These are phyloP conservation scores for Hibiscus trionum DNA, from an alignment of 345 rosid species.

Conservation along the genomic window DNA sequence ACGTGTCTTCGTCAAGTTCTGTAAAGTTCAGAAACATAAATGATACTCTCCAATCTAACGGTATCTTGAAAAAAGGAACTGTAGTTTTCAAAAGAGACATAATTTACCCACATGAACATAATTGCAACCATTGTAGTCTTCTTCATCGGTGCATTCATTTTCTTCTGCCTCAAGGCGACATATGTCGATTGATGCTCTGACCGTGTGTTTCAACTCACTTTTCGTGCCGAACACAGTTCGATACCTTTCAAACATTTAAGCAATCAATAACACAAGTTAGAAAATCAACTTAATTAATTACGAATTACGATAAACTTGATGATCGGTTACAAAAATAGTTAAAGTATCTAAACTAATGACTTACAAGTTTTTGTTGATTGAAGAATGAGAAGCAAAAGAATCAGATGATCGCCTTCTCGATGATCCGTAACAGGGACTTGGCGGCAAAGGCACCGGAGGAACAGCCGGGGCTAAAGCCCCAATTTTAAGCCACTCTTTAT, in stretches of 20 bases:
- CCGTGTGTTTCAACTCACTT: conserved; percentile 19
- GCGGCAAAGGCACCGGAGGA: conserved; percentile 48
- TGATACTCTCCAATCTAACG: conserved; percentile 5
- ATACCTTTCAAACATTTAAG: conserved; percentile 24
- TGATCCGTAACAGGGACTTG: conserved; percentile 21
- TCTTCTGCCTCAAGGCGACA: conserved; percentile 19
- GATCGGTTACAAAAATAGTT: not conserved
- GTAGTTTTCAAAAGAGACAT: conserved; percentile 1
- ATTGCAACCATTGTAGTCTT: conserved; percentile 24
- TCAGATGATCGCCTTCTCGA: conserved; percentile 46
- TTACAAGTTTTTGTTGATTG: conserved; percentile 40
- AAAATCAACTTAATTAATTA: not conserved
- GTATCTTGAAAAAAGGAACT: not conserved
- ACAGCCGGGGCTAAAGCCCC: conserved; percentile 41
- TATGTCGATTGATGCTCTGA: conserved; percentile 21
- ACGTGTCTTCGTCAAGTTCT: conserved; percentile 24
- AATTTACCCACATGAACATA: conserved; percentile 30
- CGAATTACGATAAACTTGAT: not conserved
- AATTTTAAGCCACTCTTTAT: conserved; percentile 47
- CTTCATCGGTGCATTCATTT: conserved; percentile 17
- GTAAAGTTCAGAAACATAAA: conserved; percentile 8
- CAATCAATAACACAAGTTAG: conserved; percentile 1
- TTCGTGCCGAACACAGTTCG: conserved; percentile 36
- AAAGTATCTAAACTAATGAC: conserved; percentile 9
- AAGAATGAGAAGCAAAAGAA: conserved; percentile 33